Evolutionary conservation across 768 basidiomycete genomes (phyloP), one percentile per base, ranked within the genome.

Genomic region (Macrolepiota dolichaula): DNA sequence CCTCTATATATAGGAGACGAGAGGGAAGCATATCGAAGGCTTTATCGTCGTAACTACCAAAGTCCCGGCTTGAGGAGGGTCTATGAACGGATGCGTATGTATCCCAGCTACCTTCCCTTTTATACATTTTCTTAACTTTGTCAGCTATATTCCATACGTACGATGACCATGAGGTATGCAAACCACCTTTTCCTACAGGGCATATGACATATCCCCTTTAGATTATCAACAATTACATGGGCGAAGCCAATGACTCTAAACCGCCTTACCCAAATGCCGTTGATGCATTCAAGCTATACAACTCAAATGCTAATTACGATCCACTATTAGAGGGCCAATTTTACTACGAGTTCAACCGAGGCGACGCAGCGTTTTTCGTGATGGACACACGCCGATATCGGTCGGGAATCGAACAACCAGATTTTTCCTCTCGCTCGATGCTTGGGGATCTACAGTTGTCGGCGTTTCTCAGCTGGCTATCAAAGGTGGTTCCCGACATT

Each of bases 321-420:
- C 71, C 86, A 1, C 59, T 70, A 24, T 70, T 69, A 15, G 68
- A 73, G 6, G 81, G 75, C 27, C 74, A 77, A 54, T 74, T 82
- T 62, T 87, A 86, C 67, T 88, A 79, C 66, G 79, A 82, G 55
- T 88, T 88, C 72, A 76, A 77, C 36, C 81, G 87, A 64, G 88
- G 84, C 0, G 89, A 92, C 66, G 76, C 77, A 7, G 86, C 88
- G 0, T 91, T 88, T 71, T 92, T 91, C 74, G 87, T 91, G n/a
- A 74, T 87, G 75, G 90, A 92, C 72, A 89, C 87, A 1, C 78
- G 88, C 17, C 76, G 81, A 5, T 81, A 88, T 67, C 80, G 88
- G 22, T 80, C 81, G 3, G 68, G 74, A 50, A 71, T 77, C 13
- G 67, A 68, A n/a, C 70, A 70, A 0, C 70, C 72, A 0, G 79